Base-by-base conservation (phyloP, 257 asterid species). In the Ligustrum vulgare region DNA sequence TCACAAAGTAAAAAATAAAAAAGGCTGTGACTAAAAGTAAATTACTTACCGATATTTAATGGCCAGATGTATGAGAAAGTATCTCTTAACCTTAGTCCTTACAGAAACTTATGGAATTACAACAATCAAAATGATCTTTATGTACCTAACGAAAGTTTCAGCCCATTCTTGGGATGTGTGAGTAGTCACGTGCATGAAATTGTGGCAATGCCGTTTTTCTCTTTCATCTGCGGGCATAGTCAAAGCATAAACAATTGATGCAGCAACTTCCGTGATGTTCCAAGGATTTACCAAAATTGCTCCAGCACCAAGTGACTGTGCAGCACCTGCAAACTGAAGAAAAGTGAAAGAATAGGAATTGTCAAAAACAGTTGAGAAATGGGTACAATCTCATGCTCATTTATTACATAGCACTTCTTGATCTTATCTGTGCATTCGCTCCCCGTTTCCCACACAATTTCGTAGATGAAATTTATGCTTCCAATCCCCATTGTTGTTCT, bases 91-190 rank as follows among this genome's bases (percentile, higher is more conserved):
- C n/a, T n/a, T n/a, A n/a, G n/a, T n/a, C n/a, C n/a, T 45, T 15
- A 45, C 20, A 15, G 20, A 45, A 45, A 45, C n/a, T 45, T 45
- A 1, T 45, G 20, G 56, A 15, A 34, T 31, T 31, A n/a, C 22
- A 54, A 25, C 18, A 8, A 49, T 49, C 34, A 23, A 47, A 20
- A 15, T 51, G 28, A 76, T 51, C 10, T 65, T 18, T 5, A 64
- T 36, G 51, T 82, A 91, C 98, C 98, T 93, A 66, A 90, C 93
- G 76, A 93, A 93, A 62, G 97, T 91, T 89, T 87, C 97, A 4
- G 98, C 97, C 98, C 98, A 93, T 85, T 91, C 96, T 78, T 90
- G 97, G 56, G 98, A 88, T 22, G 97, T 91, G 84, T 91, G 98
- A 80, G 93, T 85, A 31, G 96, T 90, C 70, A 93, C 88, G 74